phyloP scores from a whole-genome alignment of 352 stramenopile genomes.

The Phytophthora crassamura region DNA sequence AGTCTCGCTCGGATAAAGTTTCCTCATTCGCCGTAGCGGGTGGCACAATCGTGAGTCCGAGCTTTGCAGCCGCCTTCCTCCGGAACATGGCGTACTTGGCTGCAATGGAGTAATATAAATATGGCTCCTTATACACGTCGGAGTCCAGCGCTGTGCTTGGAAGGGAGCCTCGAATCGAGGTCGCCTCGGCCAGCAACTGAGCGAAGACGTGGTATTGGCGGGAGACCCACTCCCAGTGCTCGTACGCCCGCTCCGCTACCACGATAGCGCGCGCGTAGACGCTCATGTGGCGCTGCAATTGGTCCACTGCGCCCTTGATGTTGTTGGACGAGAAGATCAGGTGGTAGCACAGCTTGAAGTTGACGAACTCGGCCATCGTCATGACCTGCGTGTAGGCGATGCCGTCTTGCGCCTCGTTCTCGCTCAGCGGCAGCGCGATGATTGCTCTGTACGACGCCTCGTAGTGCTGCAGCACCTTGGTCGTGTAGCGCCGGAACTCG shows the following conservation, averaged over 20 bases:
- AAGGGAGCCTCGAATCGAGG: slow-evolving; percentile 70
- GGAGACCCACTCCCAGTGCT: slow-evolving; percentile 88
- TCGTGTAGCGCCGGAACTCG: slow-evolving; percentile 87
- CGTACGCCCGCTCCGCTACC: slow-evolving; percentile 65
- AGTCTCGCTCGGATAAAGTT: slow-evolving; percentile 51
- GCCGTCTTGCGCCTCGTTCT: slow-evolving; percentile 47
- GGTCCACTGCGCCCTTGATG: slow-evolving; percentile 84
- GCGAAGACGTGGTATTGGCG: slow-evolving; percentile 90
- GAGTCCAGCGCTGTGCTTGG: slow-evolving; percentile 67
- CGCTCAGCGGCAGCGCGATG: slow-evolving; percentile 58
- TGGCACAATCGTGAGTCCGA: slow-evolving; percentile 48
- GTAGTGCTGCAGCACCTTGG: slow-evolving; percentile 88
- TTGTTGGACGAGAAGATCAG: slow-evolving; percentile 88
- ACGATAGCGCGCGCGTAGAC: slow-evolving; percentile 65
- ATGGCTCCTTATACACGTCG: slow-evolving; percentile 87
- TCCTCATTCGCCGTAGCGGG: slow-evolving; percentile 26
- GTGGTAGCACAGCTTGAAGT: slow-evolving; percentile 91
- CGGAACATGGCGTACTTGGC: slow-evolving; percentile 87
- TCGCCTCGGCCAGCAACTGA: slow-evolving; percentile 78
- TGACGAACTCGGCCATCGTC: slow-evolving; percentile 87
- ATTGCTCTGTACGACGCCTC: slow-evolving; percentile 80
- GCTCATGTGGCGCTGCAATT: slow-evolving; percentile 83
- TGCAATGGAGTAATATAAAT: slow-evolving; percentile 86
- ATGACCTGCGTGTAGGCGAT: slow-evolving; percentile 74
- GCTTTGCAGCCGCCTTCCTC: slow-evolving; percentile 65